A percentile compares a stretch with the other conserved stretches of the same genome.
Evolutionary conservation across 1,284 basidiomycete genomes (phyloP).

Genomic region (Phellopilus nigrolimitatus): DNA sequence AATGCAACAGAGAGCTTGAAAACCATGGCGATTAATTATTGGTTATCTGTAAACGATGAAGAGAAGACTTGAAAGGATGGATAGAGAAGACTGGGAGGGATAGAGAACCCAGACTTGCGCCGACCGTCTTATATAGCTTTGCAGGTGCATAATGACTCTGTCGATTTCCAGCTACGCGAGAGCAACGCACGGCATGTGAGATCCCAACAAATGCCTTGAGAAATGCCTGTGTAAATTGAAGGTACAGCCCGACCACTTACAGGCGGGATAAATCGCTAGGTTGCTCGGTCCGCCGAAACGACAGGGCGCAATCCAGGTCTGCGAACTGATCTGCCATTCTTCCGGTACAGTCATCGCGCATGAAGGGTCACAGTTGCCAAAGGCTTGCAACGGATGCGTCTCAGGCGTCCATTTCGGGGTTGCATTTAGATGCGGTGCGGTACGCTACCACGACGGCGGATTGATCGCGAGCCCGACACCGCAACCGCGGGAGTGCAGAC

Average conservation of each 20-base stretch:
- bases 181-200: neutral
- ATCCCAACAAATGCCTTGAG: neutral
- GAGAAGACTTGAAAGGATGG: neutral
- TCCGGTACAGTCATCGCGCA: neutral
- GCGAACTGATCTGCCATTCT: neutral
- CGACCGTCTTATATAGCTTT: neutral
- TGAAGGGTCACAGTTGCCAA: neutral
- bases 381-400: neutral
- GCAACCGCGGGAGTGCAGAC: too few relatives aligned
- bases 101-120: too few relatives aligned
- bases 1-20: conserved; percentile 11
- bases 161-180: too few relatives aligned
- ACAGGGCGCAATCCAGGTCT: neutral
- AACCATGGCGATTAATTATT: too few relatives aligned
- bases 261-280: neutral
- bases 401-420: neutral
- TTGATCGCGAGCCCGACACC: neutral
- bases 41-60: neutral
- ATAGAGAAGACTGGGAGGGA: conserved; percentile 8
- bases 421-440: neutral
- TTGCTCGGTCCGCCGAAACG: neutral
- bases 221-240: neutral
- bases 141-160: too few relatives aligned
- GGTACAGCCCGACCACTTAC: neutral
- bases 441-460: neutral